Evolutionary conservation across 164 flowering plant species (phyloP).

Genomic region (Vitis amurensis): DNA sequence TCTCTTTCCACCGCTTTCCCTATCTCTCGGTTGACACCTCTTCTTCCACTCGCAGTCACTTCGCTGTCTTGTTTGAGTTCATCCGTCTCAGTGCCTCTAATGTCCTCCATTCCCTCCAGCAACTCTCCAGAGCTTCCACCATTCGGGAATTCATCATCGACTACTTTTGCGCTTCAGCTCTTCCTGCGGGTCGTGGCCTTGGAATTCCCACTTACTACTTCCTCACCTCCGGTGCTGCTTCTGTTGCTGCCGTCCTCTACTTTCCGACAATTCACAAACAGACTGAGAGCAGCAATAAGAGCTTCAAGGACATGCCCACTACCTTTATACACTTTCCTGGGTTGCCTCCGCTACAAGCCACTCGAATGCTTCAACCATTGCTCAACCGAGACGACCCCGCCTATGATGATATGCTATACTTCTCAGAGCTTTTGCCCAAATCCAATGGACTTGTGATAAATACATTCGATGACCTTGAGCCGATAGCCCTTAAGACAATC

Average conservation of each 20-base stretch:
- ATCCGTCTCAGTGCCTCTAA: slow-evolving; percentile 5
- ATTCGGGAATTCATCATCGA: slow-evolving; percentile 12
- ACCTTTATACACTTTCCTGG: slow-evolving; percentile 21
- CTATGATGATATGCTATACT: slow-evolving; percentile 13
- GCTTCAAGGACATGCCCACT: slow-evolving; percentile 7
- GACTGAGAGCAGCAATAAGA: neutral
- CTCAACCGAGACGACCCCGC: slow-evolving; percentile 4
- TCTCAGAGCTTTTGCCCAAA: neutral
- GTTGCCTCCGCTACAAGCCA: slow-evolving; percentile 15
- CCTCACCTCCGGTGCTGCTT: slow-evolving; percentile 22
- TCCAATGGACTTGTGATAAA: slow-evolving; percentile 8
- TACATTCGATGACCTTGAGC: slow-evolving; percentile 10
- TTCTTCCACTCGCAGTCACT: too few species aligned
- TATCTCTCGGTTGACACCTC: too few species aligned
- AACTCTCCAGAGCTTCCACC: neutral
- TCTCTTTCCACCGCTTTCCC: too few species aligned
- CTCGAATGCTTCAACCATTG: slow-evolving; percentile 5
- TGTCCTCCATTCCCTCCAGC: neutral
- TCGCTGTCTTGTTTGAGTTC: neutral
- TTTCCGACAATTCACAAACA: slow-evolving; percentile 19
- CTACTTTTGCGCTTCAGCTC: slow-evolving; percentile 21
- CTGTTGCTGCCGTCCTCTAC: slow-evolving; percentile 15
- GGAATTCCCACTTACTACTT: slow-evolving; percentile 28
- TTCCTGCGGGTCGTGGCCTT: slow-evolving; percentile 1
- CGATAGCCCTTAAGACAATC: slow-evolving; percentile 1